These are phyloP conservation scores for Podospora pseudoanserina DNA, from an alignment of 495 filamentous ascomycete species.

Conservation along the genomic window DNA sequence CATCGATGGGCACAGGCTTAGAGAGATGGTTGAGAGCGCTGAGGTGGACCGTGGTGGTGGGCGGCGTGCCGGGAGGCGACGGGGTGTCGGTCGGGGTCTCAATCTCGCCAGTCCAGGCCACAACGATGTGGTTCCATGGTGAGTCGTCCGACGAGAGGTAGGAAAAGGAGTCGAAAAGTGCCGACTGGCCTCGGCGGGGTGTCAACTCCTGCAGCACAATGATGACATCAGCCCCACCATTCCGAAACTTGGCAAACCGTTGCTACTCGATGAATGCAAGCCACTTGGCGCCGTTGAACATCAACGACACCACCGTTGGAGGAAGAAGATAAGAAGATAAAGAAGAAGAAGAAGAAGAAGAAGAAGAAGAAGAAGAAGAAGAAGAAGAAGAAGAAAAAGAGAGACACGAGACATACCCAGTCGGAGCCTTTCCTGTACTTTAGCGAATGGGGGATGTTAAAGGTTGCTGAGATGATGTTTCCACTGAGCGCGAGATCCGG, in stretches of 20 bases:
- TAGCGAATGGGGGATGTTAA: conserved; percentile 75
- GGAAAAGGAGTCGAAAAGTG: conserved; percentile 82
- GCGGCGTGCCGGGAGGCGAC: conserved; percentile 41
- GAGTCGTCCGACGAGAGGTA: conserved; percentile 72
- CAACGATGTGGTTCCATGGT: conserved; percentile 79
- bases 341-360: too few species aligned
- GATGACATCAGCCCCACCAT: conserved; percentile 33
- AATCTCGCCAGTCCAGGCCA: conserved; percentile 93
- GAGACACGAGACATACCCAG: conserved; percentile 57
- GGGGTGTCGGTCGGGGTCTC: conserved; percentile 46
- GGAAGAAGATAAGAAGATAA: not conserved
- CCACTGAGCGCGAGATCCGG: conserved; percentile 71
- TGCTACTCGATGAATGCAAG: not conserved
- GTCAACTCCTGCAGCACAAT: conserved; percentile 56
- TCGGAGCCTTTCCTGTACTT: conserved; percentile 62
- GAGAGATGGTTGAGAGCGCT: conserved; percentile 57
- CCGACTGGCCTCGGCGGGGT: conserved; percentile 76
- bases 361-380: not conserved
- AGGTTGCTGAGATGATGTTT: conserved; percentile 80
- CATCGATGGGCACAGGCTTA: conserved; percentile 68
- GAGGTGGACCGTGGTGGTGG: conserved; percentile 38
- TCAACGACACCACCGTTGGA: not conserved
- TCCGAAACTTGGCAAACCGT: conserved; percentile 17
- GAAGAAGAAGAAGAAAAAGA: not conserved
- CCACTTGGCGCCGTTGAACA: not conserved